A percentile compares a stretch with the other conserved stretches of the same genome.
phyloP scores from a whole-genome alignment of 345 rosid genomes.

The Populus simonii region DNA sequence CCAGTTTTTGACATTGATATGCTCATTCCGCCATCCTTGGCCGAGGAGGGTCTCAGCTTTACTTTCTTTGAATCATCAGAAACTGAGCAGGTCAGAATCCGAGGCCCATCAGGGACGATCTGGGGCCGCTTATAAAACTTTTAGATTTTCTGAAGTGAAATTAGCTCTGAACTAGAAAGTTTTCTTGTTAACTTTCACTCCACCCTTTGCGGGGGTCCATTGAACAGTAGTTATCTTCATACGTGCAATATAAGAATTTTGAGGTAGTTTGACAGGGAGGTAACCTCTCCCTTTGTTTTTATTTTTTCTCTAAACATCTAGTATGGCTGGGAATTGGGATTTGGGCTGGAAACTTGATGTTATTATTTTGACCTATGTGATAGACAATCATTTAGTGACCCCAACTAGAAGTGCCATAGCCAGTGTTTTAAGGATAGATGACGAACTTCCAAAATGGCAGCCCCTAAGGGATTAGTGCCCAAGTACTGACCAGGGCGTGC shows the following conservation, averaged over 20 bases:
- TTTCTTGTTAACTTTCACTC: constrained; percentile 6
- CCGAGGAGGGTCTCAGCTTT: constrained; percentile 11
- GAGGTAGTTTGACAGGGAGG: neutral
- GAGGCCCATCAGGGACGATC: neutral
- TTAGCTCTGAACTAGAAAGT: constrained; percentile 2
- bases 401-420: neutral
- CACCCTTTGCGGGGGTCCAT: neutral
- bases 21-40: constrained; percentile 5
- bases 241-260: neutral
- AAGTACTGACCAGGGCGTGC: neutral
- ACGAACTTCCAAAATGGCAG: neutral
- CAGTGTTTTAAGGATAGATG: neutral
- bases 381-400: neutral
- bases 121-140: constrained; percentile 7
- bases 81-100: constrained; percentile 10
- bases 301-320: neutral
- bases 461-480: too few species aligned
- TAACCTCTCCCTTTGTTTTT: neutral
- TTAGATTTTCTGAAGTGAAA: neutral
- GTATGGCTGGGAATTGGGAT: neutral
- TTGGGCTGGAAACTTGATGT: neutral
- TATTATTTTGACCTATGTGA: neutral
- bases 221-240: neutral
- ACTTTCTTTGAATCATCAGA: neutral
- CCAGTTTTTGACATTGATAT: neutral